A percentile compares a stretch with the other conserved stretches of the same genome.
Conservation (phyloP, 2,329 filamentous ascomycete species). For the Xylariomycetidae sp. region DNA sequence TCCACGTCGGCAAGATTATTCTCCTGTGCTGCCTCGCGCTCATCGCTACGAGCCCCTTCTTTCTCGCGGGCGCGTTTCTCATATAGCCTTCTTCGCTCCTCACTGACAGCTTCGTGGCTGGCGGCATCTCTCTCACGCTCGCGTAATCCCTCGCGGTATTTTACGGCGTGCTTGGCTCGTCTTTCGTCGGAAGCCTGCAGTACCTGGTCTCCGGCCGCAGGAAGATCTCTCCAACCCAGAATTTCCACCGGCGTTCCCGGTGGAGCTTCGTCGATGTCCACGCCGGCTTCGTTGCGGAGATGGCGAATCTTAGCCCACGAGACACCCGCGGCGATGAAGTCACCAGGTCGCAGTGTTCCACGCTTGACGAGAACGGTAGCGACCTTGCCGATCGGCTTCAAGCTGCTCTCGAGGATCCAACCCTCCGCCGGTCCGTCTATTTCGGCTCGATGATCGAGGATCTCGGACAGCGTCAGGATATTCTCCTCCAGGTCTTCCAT, state of each 20-base stretch:
- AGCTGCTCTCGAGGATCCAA: conserved; percentile 88
- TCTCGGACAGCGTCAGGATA: conserved; percentile 77
- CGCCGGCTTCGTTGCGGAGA: conserved; percentile 79
- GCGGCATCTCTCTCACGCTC: conserved; percentile 74
- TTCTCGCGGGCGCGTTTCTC: conserved; percentile 59
- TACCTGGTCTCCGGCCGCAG: conserved; percentile 80
- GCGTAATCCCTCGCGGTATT: conserved; percentile 67
- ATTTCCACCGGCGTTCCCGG: conserved; percentile 91
- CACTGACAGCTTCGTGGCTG: conserved; percentile 70
- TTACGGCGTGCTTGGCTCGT: conserved; percentile 71
- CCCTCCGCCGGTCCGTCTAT: conserved; percentile 75
- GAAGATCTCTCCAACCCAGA: conserved; percentile 84
- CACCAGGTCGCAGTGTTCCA: conserved; percentile 76
- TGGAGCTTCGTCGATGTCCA: conserved; percentile 64
- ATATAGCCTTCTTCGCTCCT: conserved; percentile 50
- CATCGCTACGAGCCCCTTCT: conserved; percentile 17
- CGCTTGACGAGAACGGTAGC: conserved; percentile 86
- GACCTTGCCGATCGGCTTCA: conserved; percentile 77
- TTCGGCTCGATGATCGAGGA: conserved; percentile 86
- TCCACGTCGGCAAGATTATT: conserved; percentile 31
- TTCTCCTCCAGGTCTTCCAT: conserved; percentile 92
- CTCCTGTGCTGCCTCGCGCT: conserved; percentile 18
- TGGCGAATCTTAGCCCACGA: conserved; percentile 85
- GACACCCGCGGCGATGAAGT: conserved; percentile 80
- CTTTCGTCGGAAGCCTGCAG: conserved; percentile 77